A percentile compares a stretch with the other conserved stretches of the same genome.
These are phyloP conservation scores for Calonectria pauciramosa DNA, from an alignment of 2,329 filamentous ascomycete genomes.

Conservation along the genomic window DNA sequence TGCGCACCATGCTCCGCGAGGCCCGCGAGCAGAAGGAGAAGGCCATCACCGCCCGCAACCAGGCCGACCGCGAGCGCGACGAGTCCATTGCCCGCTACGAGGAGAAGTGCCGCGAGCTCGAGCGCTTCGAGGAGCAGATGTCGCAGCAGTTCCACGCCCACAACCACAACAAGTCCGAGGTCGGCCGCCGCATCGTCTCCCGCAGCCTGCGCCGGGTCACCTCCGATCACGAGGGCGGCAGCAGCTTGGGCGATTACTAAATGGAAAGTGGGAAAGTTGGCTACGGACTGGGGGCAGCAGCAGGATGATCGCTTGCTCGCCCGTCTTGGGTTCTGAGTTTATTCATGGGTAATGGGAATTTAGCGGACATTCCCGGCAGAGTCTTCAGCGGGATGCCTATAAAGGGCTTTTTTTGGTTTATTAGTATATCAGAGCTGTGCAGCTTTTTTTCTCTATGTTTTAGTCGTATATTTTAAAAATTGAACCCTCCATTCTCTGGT, in stretches of 20 bases:
- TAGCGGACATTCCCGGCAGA: neutral
- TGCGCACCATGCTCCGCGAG: slow-evolving; percentile 9
- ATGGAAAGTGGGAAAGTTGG: neutral
- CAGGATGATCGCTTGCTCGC: too few species aligned
- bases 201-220: neutral
- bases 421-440: neutral
- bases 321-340: neutral
- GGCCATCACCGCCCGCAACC: neutral
- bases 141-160: neutral
- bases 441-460: neutral
- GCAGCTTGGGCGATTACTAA: neutral
- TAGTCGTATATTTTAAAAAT: neutral
- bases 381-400: neutral
- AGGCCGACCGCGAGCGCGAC: neutral
- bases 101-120: slow-evolving; percentile 6
- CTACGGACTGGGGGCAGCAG: neutral
- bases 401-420: neutral
- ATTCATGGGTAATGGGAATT: neutral
- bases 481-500: neutral
- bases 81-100: neutral
- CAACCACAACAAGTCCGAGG: slow-evolving; percentile 53
- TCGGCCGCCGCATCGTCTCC: slow-evolving; percentile 65
- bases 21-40: slow-evolving; percentile 9
- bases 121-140: slow-evolving; percentile 5
- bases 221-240: neutral